Evolutionary conservation across 2,329 filamentous ascomycete genomes (phyloP).

Genomic region (Nigrospora osmanthi): DNA sequence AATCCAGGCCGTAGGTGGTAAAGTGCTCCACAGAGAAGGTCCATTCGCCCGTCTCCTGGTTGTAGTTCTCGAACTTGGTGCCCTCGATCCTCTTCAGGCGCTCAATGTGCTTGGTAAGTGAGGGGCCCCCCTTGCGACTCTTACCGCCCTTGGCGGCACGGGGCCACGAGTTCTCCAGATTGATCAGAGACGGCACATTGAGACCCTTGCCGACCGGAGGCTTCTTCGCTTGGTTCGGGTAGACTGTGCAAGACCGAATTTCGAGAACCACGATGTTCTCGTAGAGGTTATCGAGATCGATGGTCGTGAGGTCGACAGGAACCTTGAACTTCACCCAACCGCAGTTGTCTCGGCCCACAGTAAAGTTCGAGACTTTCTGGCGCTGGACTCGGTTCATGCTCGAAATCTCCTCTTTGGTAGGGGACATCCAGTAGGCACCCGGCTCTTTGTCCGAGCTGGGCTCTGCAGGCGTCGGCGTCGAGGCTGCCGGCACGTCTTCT

Average conservation of each 20-base stretch:
- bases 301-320: slow-evolving; percentile 72
- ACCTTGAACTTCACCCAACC: slow-evolving; percentile 77
- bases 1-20: slow-evolving; percentile 83
- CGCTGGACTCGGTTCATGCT: slow-evolving; percentile 75
- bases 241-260: slow-evolving; percentile 79
- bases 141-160: slow-evolving; percentile 55
- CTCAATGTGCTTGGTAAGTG: slow-evolving; percentile 74
- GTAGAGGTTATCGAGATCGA: slow-evolving; percentile 74
- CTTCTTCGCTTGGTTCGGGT: slow-evolving; percentile 68
- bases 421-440: slow-evolving; percentile 83
- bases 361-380: slow-evolving; percentile 65
- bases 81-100: slow-evolving; percentile 71
- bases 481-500: slow-evolving; percentile 37
- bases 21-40: slow-evolving; percentile 92
- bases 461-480: slow-evolving; percentile 11
- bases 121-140: slow-evolving; percentile 33
- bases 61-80: slow-evolving; percentile 77
- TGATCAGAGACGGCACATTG: slow-evolving; percentile 83
- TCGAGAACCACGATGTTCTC: slow-evolving; percentile 69
- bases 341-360: slow-evolving; percentile 73
- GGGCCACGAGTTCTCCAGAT: slow-evolving; percentile 90
- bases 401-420: slow-evolving; percentile 65
- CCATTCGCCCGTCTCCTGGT: slow-evolving; percentile 77
- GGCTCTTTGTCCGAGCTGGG: slow-evolving; percentile 37
- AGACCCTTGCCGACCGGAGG: slow-evolving; percentile 79